Evolutionary conservation across 1,139 yeast species (phyloP).

Genomic region (Saccharomycopsis hybrid): DNA sequence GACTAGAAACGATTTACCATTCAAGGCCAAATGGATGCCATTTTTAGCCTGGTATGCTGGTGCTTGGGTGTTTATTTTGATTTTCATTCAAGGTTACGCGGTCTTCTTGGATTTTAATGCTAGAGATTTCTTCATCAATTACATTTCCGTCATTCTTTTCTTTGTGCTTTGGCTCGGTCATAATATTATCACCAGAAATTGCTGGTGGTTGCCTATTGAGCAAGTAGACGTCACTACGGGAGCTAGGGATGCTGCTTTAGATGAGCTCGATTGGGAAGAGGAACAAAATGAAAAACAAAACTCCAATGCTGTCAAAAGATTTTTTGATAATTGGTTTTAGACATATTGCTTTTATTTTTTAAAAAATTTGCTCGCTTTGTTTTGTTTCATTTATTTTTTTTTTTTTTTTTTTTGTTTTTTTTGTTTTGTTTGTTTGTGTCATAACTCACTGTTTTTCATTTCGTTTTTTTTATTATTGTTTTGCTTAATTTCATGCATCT

Average conservation of each 20-base stretch:
- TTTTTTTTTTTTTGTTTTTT: neutral
- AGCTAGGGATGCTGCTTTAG: slow-evolving; percentile 45
- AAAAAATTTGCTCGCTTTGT: neutral
- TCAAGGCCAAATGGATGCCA: slow-evolving; percentile 65
- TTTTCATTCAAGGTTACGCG: slow-evolving; percentile 64
- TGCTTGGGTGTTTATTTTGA: slow-evolving; percentile 42
- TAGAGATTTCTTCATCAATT: slow-evolving; percentile 56
- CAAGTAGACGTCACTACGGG: slow-evolving; percentile 60
- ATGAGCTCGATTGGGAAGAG: slow-evolving; percentile 27
- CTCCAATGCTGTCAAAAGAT: neutral
- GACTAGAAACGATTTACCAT: slow-evolving; percentile 62
- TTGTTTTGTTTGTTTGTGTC: too few species aligned
- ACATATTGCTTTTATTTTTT: neutral
- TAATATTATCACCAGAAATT: slow-evolving; percentile 40
- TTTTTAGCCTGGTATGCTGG: slow-evolving; percentile 53
- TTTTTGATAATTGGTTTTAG: slow-evolving; percentile 7
- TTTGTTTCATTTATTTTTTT: too few species aligned
- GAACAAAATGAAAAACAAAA: neutral
- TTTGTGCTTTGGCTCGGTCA: slow-evolving; percentile 44
- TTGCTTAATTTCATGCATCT: too few species aligned
- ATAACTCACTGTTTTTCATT: too few species aligned
- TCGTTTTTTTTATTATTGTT: neutral
- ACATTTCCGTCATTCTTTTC: slow-evolving; percentile 55
- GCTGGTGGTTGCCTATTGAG: slow-evolving; percentile 39
- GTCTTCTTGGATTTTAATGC: slow-evolving; percentile 53